Evolutionary conservation across 257 asterid genomes (phyloP), one percentile per base, ranked within the genome.

Genomic region (Solanum pinnatisectum): DNA sequence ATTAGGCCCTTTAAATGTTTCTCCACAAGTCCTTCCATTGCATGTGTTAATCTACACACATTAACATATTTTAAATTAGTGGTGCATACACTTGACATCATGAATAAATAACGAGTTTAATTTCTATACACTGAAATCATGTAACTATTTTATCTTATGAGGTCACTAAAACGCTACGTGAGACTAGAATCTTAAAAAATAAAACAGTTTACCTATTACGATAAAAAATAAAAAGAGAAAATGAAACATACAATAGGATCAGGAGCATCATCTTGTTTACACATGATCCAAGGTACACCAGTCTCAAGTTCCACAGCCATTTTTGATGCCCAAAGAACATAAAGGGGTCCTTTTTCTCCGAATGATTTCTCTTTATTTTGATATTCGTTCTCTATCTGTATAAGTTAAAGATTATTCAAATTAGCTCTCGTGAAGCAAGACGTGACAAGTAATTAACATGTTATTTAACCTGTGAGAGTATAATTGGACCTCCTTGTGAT

Each of bases 191-290:
- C 18, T 46, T 46, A 4, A 44, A 46, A 56, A 56, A 56, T 56
- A 56, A 56, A 56, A 56, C 0, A 56, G 4, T 56, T 20, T 56
- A 56, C 25, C 25, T 56, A 0, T 20, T 56, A 56, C 4, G 1
- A 56, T 56, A 56, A 56, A 56, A 56, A 56, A 56, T 56, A 56
- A 56, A 10, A 32, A 71, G 5, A 18, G 4, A 22, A 22, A 73
- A 3, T 35, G 37, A 1, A 27, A 10, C 46, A 86, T 91, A 96
- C 99, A 94, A 96, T 90, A 0, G 98, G 99, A 89, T 92, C 94
- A 16, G 99, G 99, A 67, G 99, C 99, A 63, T 96, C 96, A 59
- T 93, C 93, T 91, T 96, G 99, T 91, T 96, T 96, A 93, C 98
- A 96, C 99, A 96, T 96, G 42, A 91, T 90, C 99, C 99, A 96